phyloP scores from a whole-genome alignment of 208 protist species.

The Polymyxa betae region DNA sequence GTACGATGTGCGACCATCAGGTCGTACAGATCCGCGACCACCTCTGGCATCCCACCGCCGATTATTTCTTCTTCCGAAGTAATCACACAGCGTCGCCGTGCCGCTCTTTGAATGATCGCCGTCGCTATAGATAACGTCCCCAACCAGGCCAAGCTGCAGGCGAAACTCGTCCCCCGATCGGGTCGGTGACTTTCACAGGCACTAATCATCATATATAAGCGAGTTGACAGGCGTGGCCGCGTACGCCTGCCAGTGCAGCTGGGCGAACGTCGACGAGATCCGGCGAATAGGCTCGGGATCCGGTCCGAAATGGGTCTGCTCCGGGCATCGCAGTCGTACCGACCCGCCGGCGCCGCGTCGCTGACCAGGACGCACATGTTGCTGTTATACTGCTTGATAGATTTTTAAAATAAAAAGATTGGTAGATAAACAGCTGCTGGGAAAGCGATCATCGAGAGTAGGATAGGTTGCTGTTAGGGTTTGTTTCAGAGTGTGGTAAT shows the following conservation, averaged over 20 bases:
- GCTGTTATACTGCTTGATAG: too few relatives aligned
- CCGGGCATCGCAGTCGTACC: background rate
- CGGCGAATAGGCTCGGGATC: background rate
- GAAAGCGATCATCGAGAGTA: too few relatives aligned
- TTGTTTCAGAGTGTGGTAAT: too few relatives aligned
- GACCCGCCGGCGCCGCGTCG: too few relatives aligned
- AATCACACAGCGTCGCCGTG: background rate
- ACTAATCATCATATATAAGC: too few relatives aligned
- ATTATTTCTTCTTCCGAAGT: conserved; percentile 1
- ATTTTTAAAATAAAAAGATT: too few relatives aligned
- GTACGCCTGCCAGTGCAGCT: background rate
- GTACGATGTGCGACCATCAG: background rate
- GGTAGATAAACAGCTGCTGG: too few relatives aligned
- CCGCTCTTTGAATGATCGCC: background rate
- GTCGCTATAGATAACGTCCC: background rate
- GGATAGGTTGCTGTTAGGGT: too few relatives aligned
- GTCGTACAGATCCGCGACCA: background rate
- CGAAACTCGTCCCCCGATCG: too few relatives aligned
- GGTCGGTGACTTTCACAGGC: too few relatives aligned
- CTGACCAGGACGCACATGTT: too few relatives aligned
- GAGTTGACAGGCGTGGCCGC: background rate
- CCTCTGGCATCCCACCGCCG: background rate
- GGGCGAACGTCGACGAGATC: background rate
- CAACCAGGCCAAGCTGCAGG: background rate
- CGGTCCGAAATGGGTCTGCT: background rate